Base-by-base conservation (phyloP, 495 filamentous ascomycete genomes). In the Ramalina intermedia region DNA sequence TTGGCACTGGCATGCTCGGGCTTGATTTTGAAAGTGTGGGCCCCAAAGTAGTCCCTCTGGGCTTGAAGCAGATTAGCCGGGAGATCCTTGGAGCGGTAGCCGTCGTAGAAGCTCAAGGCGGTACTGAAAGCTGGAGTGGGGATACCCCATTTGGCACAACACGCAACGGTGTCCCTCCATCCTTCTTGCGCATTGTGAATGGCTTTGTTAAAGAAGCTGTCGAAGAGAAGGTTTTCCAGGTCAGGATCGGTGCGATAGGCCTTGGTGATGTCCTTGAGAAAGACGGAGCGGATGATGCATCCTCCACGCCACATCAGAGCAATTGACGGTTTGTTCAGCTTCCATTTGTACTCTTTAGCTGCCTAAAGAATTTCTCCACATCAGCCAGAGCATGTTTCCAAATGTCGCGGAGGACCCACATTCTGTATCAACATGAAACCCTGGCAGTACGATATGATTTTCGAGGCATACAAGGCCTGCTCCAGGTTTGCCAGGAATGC, bases 361-460 rank as follows among this genome's bases (percentile, higher is more conserved):
- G 91, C 90, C 87, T 84, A 58, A 42, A 51, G n/a, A 13, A 33
- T 17, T 33, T 9, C 29, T 33, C 12, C 21, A 3, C 18, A 18
- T 36, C 38, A 46, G 35, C 26, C 27, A 24, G 13, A 20, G 7
- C 27, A 14, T 6, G 33, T 13, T 5, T 23, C 29, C 12, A 29
- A 5, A 24, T 26, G 14, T 20, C 43, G 23, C 14, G 24, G 9
- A n/a, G 9, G 43, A 66, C 84, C 68, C 70, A 94, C 88, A 70
- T 94, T 81, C 74, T 96, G 91, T 77, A 98, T 96, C 63, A 98
- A 79, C 93, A 98, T 98, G 78, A 98, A 98, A 63, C 91, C 91
- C 70, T 98, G 91, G 56, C 90, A 87, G 64, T 98, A 98, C 36
- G 91, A 98, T 69, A 98, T 96, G 61, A 98, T 96, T 82, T 98